Percentiles rank a stretch among this genome's conserved stretches.
phyloP scores from a whole-genome alignment of 768 basidiomycete species.

The Clitopilus passeckerianus region DNA sequence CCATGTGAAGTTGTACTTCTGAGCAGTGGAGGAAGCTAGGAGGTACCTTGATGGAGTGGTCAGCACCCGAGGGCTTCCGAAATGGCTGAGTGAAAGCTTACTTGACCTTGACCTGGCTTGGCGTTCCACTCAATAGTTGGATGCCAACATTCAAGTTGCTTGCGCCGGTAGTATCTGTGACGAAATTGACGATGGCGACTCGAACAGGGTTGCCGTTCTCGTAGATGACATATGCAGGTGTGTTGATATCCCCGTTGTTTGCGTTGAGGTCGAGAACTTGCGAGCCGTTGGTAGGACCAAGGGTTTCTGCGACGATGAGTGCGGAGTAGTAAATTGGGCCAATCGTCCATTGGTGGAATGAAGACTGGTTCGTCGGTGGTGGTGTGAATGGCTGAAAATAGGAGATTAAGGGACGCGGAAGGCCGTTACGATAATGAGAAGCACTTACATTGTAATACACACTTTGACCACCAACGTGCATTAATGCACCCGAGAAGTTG shows the following conservation, averaged over 20 bases:
- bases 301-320: constrained; percentile 62
- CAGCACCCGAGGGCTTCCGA: background rate
- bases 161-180: constrained; percentile 54
- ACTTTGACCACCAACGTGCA: constrained; percentile 60
- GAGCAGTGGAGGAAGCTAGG: constrained; percentile 38
- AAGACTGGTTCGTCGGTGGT: constrained; percentile 41
- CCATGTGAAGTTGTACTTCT: constrained; percentile 59
- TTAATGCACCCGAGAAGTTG: constrained; percentile 46
- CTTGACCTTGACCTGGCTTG: constrained; percentile 52
- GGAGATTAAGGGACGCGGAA: constrained; percentile 26
- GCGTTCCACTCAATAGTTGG: constrained; percentile 34
- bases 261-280: constrained; percentile 62
- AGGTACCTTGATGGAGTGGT: constrained; percentile 40
- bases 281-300: constrained; percentile 56
- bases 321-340: constrained; percentile 75
- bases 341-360: constrained; percentile 67
- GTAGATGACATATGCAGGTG: constrained; percentile 71
- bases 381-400: constrained; percentile 44
- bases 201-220: constrained; percentile 58
- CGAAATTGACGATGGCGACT: constrained; percentile 69
- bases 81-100: constrained; percentile 18
- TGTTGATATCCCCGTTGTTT: constrained; percentile 46
- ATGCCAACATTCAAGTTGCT: constrained; percentile 51
- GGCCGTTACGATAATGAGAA: background rate
- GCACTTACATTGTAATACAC: constrained; percentile 59